Conservation (phyloP, 139 green algal species). For the Mesostigma viride region DNA sequence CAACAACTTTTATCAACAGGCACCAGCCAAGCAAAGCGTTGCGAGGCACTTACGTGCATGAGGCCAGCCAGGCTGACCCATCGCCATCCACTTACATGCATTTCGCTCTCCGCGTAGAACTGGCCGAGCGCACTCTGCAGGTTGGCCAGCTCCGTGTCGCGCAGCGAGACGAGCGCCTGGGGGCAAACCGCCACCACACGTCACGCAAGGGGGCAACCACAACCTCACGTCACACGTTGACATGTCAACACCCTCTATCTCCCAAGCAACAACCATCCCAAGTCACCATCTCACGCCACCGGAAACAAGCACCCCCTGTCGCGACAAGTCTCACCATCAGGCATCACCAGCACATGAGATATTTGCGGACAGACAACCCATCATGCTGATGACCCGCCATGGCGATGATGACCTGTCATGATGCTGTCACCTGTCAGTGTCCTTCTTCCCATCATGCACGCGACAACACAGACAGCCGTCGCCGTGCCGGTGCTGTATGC, state of each 20-base stretch:
- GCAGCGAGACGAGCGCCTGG: background rate
- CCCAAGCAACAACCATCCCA: background rate
- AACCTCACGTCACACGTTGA: background rate
- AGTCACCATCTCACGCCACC: background rate
- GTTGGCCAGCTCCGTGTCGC: conserved; percentile 26
- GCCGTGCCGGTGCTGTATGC: no score
- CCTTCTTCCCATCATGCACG: no score
- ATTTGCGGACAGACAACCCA: background rate
- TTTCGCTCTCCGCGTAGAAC: conserved; percentile 24
- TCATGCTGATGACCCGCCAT: no score
- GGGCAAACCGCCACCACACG: background rate
- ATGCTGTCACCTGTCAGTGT: no score
- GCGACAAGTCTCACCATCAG: background rate
- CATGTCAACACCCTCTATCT: background rate
- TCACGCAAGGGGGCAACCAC: background rate
- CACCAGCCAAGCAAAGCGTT: no score
- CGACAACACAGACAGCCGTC: no score
- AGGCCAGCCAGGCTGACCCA: no score
- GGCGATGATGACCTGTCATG: no score
- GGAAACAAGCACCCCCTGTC: background rate
- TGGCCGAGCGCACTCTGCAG: conserved; percentile 23
- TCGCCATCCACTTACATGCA: conserved; percentile 19
- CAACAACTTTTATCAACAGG: no score
- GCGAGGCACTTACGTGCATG: no score
- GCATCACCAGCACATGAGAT: background rate